Evolutionary conservation across 2,329 filamentous ascomycete genomes (phyloP).

Genomic region (Ceratocystis cacaofunesta): DNA sequence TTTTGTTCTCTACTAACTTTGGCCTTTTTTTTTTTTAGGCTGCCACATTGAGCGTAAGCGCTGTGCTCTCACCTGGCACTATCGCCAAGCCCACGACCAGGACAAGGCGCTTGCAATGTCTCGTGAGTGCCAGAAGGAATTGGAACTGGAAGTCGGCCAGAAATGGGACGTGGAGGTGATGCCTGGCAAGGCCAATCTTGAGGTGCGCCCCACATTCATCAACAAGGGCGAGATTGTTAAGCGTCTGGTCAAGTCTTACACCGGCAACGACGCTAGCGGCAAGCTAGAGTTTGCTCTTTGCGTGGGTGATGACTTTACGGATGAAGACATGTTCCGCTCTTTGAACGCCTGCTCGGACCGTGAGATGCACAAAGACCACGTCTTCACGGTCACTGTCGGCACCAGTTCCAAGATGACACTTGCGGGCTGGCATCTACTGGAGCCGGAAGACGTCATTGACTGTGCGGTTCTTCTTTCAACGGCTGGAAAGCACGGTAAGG

Average conservation of each 20-base stretch:
- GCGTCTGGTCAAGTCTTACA: conserved; percentile 63
- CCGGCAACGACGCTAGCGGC: conserved; percentile 32
- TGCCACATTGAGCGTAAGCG: conserved; percentile 91
- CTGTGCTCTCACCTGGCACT: conserved; percentile 93
- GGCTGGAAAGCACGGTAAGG: conserved; percentile 27
- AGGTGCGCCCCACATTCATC: conserved; percentile 91
- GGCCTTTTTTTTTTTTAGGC: conserved; percentile 30
- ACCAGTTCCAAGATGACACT: conserved; percentile 83
- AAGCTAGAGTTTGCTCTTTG: conserved; percentile 76
- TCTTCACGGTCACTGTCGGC: conserved; percentile 86
- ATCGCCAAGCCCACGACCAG: conserved; percentile 67
- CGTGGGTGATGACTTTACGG: conserved; percentile 88
- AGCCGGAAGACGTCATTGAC: conserved; percentile 77
- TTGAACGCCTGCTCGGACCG: conserved; percentile 45
- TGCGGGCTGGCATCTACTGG: conserved; percentile 77
- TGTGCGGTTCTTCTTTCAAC: conserved; percentile 41
- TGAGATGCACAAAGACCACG: conserved; percentile 43
- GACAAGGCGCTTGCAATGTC: conserved; percentile 71
- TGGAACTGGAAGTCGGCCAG: conserved; percentile 61
- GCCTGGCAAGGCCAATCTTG: conserved; percentile 89
- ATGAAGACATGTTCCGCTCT: conserved; percentile 91
- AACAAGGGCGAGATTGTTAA: conserved; percentile 96
- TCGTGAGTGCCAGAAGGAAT: conserved; percentile 63
- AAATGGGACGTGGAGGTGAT: conserved; percentile 91
- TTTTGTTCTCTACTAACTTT: conserved; percentile 5